phyloP scores from a whole-genome alignment of 768 basidiomycete species.

The Amanita muscaria region DNA sequence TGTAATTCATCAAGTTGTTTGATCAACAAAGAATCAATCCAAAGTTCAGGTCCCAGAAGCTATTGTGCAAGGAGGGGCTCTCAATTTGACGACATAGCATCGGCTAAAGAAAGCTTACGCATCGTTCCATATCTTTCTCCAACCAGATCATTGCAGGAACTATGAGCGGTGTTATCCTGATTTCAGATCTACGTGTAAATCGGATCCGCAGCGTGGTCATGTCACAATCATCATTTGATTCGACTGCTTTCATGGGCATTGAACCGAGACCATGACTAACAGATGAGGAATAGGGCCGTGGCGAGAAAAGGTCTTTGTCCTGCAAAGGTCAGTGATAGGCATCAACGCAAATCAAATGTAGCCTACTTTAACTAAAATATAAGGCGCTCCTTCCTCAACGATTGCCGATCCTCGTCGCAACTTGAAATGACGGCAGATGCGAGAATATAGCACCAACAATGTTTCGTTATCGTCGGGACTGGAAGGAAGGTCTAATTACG shows the following conservation, averaged over 20 bases:
- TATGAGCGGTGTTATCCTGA: constrained; percentile 50
- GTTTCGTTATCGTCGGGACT: neutral
- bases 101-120: constrained; percentile 27
- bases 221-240: constrained; percentile 16
- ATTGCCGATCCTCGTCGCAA: neutral
- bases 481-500: neutral
- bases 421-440: constrained; percentile 5
- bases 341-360: neutral
- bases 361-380: constrained; percentile 1
- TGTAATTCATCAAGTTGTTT: constrained; percentile 26
- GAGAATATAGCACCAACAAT: constrained; percentile 2
- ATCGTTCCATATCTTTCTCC: constrained; percentile 36
- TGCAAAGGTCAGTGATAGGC: neutral
- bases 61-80: constrained; percentile 9
- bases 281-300: neutral
- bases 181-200: constrained; percentile 26
- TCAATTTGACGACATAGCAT: neutral
- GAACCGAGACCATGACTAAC: neutral
- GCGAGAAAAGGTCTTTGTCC: neutral
- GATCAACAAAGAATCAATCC: constrained; percentile 33
- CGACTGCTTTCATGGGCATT: constrained; percentile 7
- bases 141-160: constrained; percentile 34
- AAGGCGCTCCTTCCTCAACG: constrained; percentile 6
- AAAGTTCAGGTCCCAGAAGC: constrained; percentile 28
- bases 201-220: constrained; percentile 34